Evolutionary conservation across 2,329 filamentous ascomycete genomes (phyloP), one percentile per base, ranked within the genome.

Genomic region (Periconia sp.): DNA sequence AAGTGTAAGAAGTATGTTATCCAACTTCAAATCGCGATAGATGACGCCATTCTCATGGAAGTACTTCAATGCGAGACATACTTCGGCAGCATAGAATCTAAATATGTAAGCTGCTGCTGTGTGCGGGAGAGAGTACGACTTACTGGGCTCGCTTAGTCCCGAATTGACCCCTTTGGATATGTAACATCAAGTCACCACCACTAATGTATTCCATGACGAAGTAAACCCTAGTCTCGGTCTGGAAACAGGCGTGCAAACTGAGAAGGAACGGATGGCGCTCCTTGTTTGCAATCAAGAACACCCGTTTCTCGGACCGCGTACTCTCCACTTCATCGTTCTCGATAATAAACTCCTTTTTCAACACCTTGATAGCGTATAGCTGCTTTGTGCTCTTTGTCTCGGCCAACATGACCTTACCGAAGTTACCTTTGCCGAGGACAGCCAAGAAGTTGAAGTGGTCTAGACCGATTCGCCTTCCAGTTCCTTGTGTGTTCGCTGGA

Each of bases 121-220:
- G 5, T 9, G 18, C 5, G 3, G 5, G 11, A 29, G 18, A 19
- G 13, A 22, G 11, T 3, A 30, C 25, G 9, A 82, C 87, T 75
- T 84, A 92, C 87, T 99, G 94, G 54, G 94, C 92, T 57, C 94
- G 85, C 74, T 96, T 97, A 5, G 91, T 88, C 43, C 92, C 92
- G 65, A 99, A 99, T 66, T 95, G 89, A 13, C 92, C 92, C 47
- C 94, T 85, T 71, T 99, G 94, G 68, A 99, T 99, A 74, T 99
- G 94, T 73, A 97, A 79, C 94, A 99, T 99, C 68, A 99, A 74
- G 79, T 99, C 94, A 76, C 94, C 94, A 77, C 94, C 94, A 66
- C 91, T 96, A 52, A 99, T 90, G 69, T 99, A 99, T 75, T 99
- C 94, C 92, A 97, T 97, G 53, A 99, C 94, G 66, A 99, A 99